Evolutionary conservation across 108 stramenopile species (phyloP).

Genomic region (Phaeodactylum tricornutum): DNA sequence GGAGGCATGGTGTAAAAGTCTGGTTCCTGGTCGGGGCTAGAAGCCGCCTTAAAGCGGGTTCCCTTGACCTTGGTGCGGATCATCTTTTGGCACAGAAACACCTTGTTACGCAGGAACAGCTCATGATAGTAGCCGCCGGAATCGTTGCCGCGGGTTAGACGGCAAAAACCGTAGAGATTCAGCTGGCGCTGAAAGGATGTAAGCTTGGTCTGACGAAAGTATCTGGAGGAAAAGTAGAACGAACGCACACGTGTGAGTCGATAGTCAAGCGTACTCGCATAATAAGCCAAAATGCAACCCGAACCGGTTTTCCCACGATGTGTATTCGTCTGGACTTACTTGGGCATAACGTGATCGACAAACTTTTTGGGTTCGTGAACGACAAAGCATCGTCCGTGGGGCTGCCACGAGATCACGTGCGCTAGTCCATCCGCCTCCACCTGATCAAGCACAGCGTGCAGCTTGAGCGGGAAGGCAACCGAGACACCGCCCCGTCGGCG

Average conservation of each 20-base stretch:
- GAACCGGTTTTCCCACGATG: too few species aligned
- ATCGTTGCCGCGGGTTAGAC: slow-evolving; percentile 42
- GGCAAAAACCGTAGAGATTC: slow-evolving; percentile 45
- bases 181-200: slow-evolving; percentile 84
- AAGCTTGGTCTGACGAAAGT: slow-evolving; percentile 43
- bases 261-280: too few species aligned
- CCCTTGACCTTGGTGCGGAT: slow-evolving; percentile 68
- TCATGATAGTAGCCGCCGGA: slow-evolving; percentile 48
- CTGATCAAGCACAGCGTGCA: slow-evolving; percentile 58
- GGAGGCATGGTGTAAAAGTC: slow-evolving; percentile 58
- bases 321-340: slow-evolving; percentile 57
- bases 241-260: slow-evolving; percentile 20
- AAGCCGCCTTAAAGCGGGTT: slow-evolving; percentile 48
- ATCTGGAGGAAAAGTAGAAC: background rate
- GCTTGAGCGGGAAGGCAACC: slow-evolving; percentile 54
- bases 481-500: slow-evolving; percentile 41
- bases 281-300: too few species aligned
- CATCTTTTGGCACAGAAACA: slow-evolving; percentile 31
- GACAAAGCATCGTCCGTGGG: slow-evolving; percentile 69
- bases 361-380: slow-evolving; percentile 70
- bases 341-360: slow-evolving; percentile 56
- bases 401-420: slow-evolving; percentile 61
- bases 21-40: slow-evolving; percentile 45
- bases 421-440: slow-evolving; percentile 36
- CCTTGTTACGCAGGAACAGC: slow-evolving; percentile 52